Evolutionary conservation across 2,329 filamentous ascomycete genomes (phyloP), one percentile per base, ranked within the genome.

Genomic region (Chrysoporthe cubensis): DNA sequence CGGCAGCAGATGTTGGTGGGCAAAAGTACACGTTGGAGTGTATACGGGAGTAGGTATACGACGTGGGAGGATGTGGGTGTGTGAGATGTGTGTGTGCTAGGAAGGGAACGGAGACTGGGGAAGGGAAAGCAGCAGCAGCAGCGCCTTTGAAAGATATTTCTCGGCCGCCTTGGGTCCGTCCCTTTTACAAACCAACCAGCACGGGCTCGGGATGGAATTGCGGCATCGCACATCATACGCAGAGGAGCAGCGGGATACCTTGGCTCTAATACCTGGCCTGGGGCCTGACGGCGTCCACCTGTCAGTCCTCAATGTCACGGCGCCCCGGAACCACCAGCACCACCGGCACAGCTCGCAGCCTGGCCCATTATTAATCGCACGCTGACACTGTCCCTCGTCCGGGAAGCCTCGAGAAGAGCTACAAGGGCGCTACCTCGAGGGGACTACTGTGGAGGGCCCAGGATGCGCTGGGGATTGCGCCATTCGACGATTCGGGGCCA

Each of bases 401-500:
- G 54, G 18, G 1, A 57, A 32, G 50, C 26, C 26, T 26, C 26
- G 26, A 26, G 26, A 26, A 26, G 14, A 14, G 50, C 13, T 54
- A 54, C 50, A 54, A 54, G 50, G 26, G 32, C 21, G 16, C 46
- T 68, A 64, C 54, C 37, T 62, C n/a, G 40, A 32, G 14, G 37
- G 50, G 43, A 26, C 52, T 48, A 68, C 60, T 70, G 62, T 65
- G 60, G 58, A 46, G 62, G 62, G 65, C 46, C 54, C n/a, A 26
- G 21, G 57, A 60, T n/a, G n/a, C 11, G 21, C 37, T 42, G 60
- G 62, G 58, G 34, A 70, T 66, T 76, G 78, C 77, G 78, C 76
- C 75, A 79, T 79, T 56, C 50, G 67, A 64, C 62, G 62, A 62
- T 60, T 63, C 57, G 46, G 61, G 62, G 62, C 26, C 68, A 69